Base-by-base conservation (phyloP, 257 asterid species). In the Perilla frutescens region DNA sequence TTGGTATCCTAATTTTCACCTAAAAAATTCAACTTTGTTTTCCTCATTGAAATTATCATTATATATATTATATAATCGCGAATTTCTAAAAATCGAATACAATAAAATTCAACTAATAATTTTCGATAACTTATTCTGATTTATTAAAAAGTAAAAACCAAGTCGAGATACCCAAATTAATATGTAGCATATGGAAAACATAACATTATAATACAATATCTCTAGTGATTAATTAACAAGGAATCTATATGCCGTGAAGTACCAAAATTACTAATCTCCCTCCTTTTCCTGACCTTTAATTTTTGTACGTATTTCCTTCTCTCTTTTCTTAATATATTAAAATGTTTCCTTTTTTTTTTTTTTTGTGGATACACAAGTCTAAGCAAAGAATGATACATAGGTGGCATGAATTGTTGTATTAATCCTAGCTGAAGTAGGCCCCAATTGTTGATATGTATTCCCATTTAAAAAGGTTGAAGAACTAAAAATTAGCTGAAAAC, bases 401-500 rank as follows among this genome's bases (percentile, higher is more conserved):
- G 37, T 61, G 71, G 51, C 55, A 62, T 20, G 26, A 20, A 20
- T 75, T 65, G 63, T 64, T 73, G 66, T 68, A 34, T 63, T 50
- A 70, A 71, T 57, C 48, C 57, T 8, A 10, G 26, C 26, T 20
- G 26, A 50, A 45, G 75, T 82, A 49, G 84, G 84, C 63, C 82
- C 77, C 68, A 56, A 15, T 41, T 57, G 37, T 69, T 65, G 77
- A 67, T 60, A 64, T 53, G 13, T 58, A 76, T 48, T 56, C 56
- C 79, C 53, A 68, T 61, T 64, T 15, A 64, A 62, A 58, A 62
- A 62, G 31, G 1, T 10, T 65, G 54, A 57, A 60, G 70, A 56
- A 15, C 56, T 2, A 37, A 51, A 79, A 71, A 66, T 57, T 10
- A 70, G 72, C 63, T 72, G 47, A 79, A 81, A 82, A 79, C 83